Base-by-base conservation (phyloP, 306 rosid genomes). In the Lathyrus sativus region DNA sequence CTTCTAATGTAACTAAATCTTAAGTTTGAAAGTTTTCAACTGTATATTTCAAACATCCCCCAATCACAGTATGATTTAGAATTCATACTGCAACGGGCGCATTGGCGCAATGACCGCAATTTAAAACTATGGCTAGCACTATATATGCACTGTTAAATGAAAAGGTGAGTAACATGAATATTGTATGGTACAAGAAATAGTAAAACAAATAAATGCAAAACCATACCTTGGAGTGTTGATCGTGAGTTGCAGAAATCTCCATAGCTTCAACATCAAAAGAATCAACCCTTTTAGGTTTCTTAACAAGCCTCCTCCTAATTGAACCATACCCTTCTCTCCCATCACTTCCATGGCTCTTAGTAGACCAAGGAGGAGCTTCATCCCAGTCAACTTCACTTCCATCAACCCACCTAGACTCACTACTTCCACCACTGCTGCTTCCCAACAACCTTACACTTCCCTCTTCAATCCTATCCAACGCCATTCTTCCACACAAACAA, bases 191-290 rank as follows among this genome's bases (percentile, higher is more conserved):
- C 24, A 22, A 22, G 24, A 22, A 22, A 22, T 22, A 22, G 24
- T 22, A 22, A 22, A 22, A 22, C 24, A 22, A 22, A 22, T 31
- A 31, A 5, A 31, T 14, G 7, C 0, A 13, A 56, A 57, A 57
- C 7, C 63, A 57, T 56, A 93, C 97, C 87, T 82, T 82, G 56
- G 80, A 18, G 50, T 74, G 84, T 51, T 86, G 85, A 66, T 33
- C 62, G 37, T 79, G 83, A 62, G 58, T 71, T 41, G 86, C 97
- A 65, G 91, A 82, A 82, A 93, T 85, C 77, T 86, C 86, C 91
- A 93, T 81, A 64, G 98, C 93, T 76, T 93, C 97, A 65, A 88
- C 91, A 75, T 90, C 97, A 81, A 93, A 85, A 19, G 97, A 93
- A 68, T 90, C 96, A 76, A 81, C 89, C 57, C 97, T 81, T 78